Evolutionary conservation across 2,329 filamentous ascomycete species (phyloP), one percentile per base, ranked within the genome.

Genomic region (Phaeosphaeria sp.): DNA sequence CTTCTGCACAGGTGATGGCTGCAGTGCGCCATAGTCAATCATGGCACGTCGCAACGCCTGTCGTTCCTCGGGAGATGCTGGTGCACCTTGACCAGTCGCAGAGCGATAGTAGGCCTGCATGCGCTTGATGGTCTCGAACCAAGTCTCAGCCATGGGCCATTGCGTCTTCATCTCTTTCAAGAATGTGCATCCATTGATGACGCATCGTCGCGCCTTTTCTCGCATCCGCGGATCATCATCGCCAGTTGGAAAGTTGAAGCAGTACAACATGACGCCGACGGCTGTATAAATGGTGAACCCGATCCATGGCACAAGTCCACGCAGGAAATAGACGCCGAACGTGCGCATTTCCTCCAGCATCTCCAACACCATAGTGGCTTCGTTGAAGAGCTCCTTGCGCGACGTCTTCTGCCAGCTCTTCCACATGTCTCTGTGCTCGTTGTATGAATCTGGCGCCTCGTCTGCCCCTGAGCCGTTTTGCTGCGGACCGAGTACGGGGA

Each of bases 231-330:
- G 70, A 50, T 78, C 74, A 24, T 78, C 74, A 0, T 77, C 75
- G 27, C 58, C 56, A 46, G 68, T 72, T 1, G 76, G 75, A 24
- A 78, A 77, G 50, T 77, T 75, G 65, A 73, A 74, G 15, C 69
- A 74, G 44, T 78, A 79, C 9, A 78, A 62, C 71, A 79, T 77
- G 7, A 77, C 75, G 9, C 77, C 77, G 1, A 78, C 75, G 2
- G 76, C 76, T 1, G 76, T 78, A 55, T 78, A 79, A 8, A 78
- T 77, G 52, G 77, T 79, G 57, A 79, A 79, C 15, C 77, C 77
- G 24, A 78, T 78, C 77, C 77, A 79, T 1, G 77, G 77, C 1
- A 79, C 77, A 8, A 78, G 58, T 9, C 77, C 77, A 7, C 76
- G 70, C 6, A 78, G 65, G 53, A 79, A 79, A 64, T 67, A 78